These are phyloP conservation scores for Boletus sensibilis DNA, from an alignment of 768 basidiomycete genomes.

Conservation along the genomic window DNA sequence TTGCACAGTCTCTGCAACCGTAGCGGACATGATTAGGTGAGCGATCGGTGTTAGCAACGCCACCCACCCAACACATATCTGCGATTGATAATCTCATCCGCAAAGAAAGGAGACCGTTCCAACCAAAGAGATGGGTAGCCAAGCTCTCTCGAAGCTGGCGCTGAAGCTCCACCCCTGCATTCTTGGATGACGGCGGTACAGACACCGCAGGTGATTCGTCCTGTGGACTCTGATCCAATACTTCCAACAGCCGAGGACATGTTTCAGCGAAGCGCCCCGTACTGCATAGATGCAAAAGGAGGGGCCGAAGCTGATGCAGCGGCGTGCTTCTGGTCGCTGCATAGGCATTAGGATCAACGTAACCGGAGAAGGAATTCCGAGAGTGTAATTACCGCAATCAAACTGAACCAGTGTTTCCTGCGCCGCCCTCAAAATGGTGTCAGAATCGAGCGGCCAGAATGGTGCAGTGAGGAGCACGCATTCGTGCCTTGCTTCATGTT, in stretches of 20 bases:
- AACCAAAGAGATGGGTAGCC: constrained; percentile 59
- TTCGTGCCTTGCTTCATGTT: constrained; percentile 62
- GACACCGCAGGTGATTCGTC: constrained; percentile 38
- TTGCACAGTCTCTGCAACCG: constrained; percentile 52
- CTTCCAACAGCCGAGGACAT: constrained; percentile 45
- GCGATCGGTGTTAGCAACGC: constrained; percentile 7
- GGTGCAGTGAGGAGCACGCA: constrained; percentile 54
- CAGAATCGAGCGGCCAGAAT: constrained; percentile 46
- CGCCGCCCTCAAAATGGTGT: constrained; percentile 27
- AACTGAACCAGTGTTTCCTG: constrained; percentile 28
- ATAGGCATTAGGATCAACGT: constrained; percentile 9
- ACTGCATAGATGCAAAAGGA: constrained; percentile 35
- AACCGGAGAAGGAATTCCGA: constrained; percentile 2
- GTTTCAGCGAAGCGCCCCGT: constrained; percentile 38
- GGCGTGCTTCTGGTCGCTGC: constrained; percentile 26
- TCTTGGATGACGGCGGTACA: constrained; percentile 28
- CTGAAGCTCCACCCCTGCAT: constrained; percentile 39
- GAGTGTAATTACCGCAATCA: constrained; percentile 42
- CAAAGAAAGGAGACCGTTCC: constrained; percentile 49
- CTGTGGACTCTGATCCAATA: constrained; percentile 34
- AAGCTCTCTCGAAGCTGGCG: constrained; percentile 52
- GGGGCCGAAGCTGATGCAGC: constrained; percentile 29
- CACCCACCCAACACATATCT: constrained; percentile 43
- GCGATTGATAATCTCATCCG: constrained; percentile 54
- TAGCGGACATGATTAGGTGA: constrained; percentile 15